These are phyloP conservation scores for Nepenthes alata DNA, from an alignment of 179 eudicot genomes.

Conservation along the genomic window DNA sequence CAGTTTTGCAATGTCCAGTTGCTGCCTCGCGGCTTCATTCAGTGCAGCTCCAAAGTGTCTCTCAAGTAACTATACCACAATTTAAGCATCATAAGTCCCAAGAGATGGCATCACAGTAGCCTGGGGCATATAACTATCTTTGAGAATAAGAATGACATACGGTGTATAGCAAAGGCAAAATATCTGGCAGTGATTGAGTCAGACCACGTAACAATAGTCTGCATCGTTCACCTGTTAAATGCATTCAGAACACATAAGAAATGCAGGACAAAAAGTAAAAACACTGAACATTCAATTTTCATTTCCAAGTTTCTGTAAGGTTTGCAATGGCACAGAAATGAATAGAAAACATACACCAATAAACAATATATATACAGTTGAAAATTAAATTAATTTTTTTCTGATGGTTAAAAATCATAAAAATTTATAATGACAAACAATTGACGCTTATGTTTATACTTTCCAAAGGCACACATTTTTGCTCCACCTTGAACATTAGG, in stretches of 20 bases:
- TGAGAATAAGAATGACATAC: slow-evolving; percentile 37
- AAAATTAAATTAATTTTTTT: too few relatives aligned
- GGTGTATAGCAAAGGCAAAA: slow-evolving; percentile 70
- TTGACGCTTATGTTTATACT: background rate
- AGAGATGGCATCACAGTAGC: background rate
- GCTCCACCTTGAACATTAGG: too few relatives aligned
- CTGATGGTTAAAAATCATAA: background rate
- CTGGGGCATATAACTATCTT: too few relatives aligned
- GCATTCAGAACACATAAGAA: background rate
- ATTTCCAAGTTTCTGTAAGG: too few relatives aligned
- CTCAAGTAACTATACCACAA: slow-evolving; percentile 59
- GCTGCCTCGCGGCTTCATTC: slow-evolving; percentile 68
- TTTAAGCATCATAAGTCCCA: slow-evolving; percentile 7
- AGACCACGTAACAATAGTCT: slow-evolving; percentile 82
- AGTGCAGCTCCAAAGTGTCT: slow-evolving; percentile 90
- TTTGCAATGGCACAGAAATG: background rate
- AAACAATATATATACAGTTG: too few relatives aligned
- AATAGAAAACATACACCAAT: background rate
- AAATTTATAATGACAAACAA: background rate
- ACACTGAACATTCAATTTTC: background rate
- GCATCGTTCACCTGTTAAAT: slow-evolving; percentile 73
- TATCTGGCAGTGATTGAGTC: slow-evolving; percentile 77
- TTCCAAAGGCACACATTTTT: too few relatives aligned
- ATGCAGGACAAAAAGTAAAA: background rate
- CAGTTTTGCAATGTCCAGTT: slow-evolving; percentile 75